Conservation (phyloP, 2,329 filamentous ascomycete species). For the Chaetomium globosum region DNA sequence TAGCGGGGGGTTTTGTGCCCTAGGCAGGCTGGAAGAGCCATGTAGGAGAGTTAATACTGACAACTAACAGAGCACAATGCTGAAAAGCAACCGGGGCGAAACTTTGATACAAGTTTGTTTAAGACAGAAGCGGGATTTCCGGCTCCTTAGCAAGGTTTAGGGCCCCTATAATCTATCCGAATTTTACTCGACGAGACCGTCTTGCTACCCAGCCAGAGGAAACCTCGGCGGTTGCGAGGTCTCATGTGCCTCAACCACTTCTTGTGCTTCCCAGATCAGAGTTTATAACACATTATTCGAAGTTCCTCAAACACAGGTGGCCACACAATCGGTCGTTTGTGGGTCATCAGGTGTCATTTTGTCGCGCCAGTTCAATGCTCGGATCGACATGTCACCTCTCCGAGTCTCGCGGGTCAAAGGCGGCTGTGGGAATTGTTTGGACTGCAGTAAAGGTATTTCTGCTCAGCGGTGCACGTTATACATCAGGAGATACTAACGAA, state of each 20-base stretch:
- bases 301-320: not conserved
- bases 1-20: not conserved
- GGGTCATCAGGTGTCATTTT: not conserved
- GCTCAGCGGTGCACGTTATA: not conserved
- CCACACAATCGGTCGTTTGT: conserved; percentile 8
- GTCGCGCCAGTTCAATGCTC: conserved; percentile 9
- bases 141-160: not conserved
- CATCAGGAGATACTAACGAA: not conserved
- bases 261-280: conserved; percentile 4
- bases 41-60: not conserved
- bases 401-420: not conserved
- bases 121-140: not conserved
- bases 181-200: not conserved
- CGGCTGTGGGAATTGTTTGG: not conserved
- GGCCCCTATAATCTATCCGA: not conserved
- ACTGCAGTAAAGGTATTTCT: not conserved
- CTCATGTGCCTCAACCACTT: not conserved
- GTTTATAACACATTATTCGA: not conserved
- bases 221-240: not conserved
- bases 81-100: not conserved
- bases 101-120: not conserved
- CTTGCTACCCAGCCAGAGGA: not conserved
- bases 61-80: not conserved
- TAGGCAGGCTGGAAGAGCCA: not conserved
- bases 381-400: not conserved